These are phyloP conservation scores for Gremmenia infestans DNA, from an alignment of 2,329 filamentous ascomycete genomes.

Conservation along the genomic window DNA sequence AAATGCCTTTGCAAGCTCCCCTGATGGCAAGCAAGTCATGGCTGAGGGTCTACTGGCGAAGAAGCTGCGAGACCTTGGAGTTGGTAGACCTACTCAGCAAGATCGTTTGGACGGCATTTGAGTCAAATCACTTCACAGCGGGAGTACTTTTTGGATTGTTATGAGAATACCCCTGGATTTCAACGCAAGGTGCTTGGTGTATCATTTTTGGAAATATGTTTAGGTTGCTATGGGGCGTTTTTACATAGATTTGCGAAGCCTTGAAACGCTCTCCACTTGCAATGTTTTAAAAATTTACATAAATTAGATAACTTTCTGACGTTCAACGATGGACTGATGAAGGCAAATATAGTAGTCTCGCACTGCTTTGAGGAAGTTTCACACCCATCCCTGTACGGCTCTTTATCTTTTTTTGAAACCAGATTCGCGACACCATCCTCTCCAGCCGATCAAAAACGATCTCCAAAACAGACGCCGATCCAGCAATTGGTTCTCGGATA, in stretches of 20 bases:
- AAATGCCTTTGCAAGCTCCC: slow-evolving; percentile 42
- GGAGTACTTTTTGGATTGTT: slow-evolving; percentile 19
- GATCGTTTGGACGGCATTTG: slow-evolving; percentile 20
- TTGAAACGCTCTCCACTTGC: background rate
- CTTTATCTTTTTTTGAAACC: slow-evolving; percentile 4
- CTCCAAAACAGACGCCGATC: background rate
- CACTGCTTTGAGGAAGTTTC: background rate
- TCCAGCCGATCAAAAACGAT: background rate
- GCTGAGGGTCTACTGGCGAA: slow-evolving; percentile 67
- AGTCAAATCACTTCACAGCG: slow-evolving; percentile 9
- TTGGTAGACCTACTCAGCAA: slow-evolving; percentile 15
- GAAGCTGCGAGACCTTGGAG: slow-evolving; percentile 50
- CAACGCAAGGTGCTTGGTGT: slow-evolving; percentile 10
- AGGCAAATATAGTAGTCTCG: background rate
- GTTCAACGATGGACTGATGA: background rate
- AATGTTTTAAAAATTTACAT: background rate
- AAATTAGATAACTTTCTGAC: background rate
- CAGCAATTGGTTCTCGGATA: background rate
- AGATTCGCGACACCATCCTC: slow-evolving; percentile 8
- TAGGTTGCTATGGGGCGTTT: background rate
- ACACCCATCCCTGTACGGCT: background rate
- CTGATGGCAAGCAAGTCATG: slow-evolving; percentile 37
- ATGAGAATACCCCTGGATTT: slow-evolving; percentile 23
- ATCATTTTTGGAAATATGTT: background rate
- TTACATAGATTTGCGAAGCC: background rate